Percentiles rank a stretch among this genome's conserved stretches.
phyloP scores from a whole-genome alignment of 805 yeast genomes.

The Suhomyces xylopsoci region DNA sequence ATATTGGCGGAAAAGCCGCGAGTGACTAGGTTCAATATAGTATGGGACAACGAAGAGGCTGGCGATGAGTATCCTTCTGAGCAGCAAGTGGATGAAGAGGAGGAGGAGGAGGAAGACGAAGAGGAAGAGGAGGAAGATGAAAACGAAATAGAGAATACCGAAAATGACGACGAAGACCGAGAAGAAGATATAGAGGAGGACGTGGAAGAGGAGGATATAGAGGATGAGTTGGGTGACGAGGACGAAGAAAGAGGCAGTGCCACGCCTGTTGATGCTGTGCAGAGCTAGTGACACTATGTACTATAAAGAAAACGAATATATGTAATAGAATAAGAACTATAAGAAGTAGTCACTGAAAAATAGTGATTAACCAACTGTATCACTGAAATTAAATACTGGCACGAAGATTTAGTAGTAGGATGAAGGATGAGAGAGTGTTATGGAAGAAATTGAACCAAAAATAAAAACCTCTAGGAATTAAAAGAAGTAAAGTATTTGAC shows the following conservation, averaged over 20 bases:
- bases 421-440: no score
- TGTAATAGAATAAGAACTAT: no score
- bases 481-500: no score
- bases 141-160: constrained; percentile 16
- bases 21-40: constrained; percentile 93
- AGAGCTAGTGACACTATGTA: constrained; percentile 2
- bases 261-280: constrained; percentile 12
- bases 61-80: constrained; percentile 77
- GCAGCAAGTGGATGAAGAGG: constrained; percentile 52
- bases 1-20: constrained; percentile 96
- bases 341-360: no score
- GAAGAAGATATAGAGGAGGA: constrained; percentile 17
- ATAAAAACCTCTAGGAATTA: no score
- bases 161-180: constrained; percentile 14
- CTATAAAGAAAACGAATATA: neutral
- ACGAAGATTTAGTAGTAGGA: no score
- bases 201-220: constrained; percentile 28
- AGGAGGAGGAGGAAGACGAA: constrained; percentile 29
- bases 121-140: constrained; percentile 22
- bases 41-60: constrained; percentile 82
- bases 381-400: no score
- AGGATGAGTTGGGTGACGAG: constrained; percentile 18
- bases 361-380: no score
- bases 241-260: constrained; percentile 15
- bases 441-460: no score